These are phyloP conservation scores for Metrosideros polymorpha DNA, from an alignment of 441 rosid species.

Conservation along the genomic window DNA sequence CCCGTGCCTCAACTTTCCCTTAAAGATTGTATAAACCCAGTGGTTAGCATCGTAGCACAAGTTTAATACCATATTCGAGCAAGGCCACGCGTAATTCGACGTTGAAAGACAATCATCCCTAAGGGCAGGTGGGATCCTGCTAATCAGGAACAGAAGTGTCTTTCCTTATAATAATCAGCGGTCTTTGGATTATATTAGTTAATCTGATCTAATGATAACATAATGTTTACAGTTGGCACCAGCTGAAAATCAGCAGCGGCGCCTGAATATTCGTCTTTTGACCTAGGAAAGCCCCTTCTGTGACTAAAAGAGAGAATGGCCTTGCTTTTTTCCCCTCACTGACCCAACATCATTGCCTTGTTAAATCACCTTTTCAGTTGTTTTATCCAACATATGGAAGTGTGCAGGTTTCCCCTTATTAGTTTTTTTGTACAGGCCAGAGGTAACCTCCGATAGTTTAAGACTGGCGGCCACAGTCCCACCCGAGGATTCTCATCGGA, in stretches of 20 bases:
- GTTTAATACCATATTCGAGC: neutral
- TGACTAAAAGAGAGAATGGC: neutral
- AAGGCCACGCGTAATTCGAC: neutral
- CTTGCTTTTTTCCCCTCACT: neutral
- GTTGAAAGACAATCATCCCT: neutral
- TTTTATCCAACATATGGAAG: neutral
- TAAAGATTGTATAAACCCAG: neutral
- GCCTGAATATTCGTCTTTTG: neutral
- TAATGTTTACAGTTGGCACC: neutral
- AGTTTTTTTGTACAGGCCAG: neutral
- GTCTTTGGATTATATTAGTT: neutral
- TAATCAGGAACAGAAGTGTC: neutral
- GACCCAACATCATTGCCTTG: neutral
- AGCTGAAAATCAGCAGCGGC: neutral
- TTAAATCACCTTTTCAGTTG: neutral
- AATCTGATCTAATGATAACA: neutral
- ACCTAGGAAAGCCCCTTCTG: neutral
- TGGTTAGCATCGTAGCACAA: neutral
- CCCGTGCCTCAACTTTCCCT: neutral
- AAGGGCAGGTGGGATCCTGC: neutral
- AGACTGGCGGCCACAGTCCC: neutral
- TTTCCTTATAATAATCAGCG: neutral
- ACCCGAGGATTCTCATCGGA: too few relatives aligned
- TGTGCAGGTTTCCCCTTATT: neutral
- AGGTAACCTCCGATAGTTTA: neutral